phyloP scores from a whole-genome alignment of 2,329 filamentous ascomycete genomes.

The Spiromastix sp. region DNA sequence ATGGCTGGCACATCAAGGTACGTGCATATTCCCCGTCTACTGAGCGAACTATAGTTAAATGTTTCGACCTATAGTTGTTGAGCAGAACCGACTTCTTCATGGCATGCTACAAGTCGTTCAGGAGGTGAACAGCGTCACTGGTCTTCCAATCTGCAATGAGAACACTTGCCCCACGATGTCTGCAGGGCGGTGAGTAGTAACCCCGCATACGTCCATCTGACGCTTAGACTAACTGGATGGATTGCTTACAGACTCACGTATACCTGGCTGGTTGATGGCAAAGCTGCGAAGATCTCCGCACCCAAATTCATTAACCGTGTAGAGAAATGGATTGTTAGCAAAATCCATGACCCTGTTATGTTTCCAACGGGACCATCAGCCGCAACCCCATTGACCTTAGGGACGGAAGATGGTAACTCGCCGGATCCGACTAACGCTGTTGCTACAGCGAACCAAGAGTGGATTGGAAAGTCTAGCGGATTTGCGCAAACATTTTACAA shows the following conservation, averaged over 20 bases:
- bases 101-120: slow-evolving; percentile 84
- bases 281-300: slow-evolving; percentile 84
- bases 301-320: slow-evolving; percentile 91
- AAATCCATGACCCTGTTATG: slow-evolving; percentile 79
- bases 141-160: slow-evolving; percentile 70
- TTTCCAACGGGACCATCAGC: slow-evolving; percentile 78
- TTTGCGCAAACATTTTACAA: slow-evolving; percentile 85
- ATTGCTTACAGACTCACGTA: slow-evolving; percentile 63
- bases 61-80: slow-evolving; percentile 60
- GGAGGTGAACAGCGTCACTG: slow-evolving; percentile 67
- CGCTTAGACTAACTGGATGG: not conserved
- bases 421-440: slow-evolving; percentile 43
- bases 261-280: slow-evolving; percentile 85
- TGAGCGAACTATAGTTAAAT: too few relatives aligned
- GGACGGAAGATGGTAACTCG: slow-evolving; percentile 42
- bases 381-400: slow-evolving; percentile 45
- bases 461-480: slow-evolving; percentile 84
- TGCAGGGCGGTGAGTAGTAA: slow-evolving; percentile 69
- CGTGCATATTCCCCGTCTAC: slow-evolving; percentile 19
- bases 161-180: slow-evolving; percentile 85
- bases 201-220: too few relatives aligned
- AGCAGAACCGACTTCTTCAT: slow-evolving; percentile 82
- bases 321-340: slow-evolving; percentile 94
- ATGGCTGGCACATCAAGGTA: slow-evolving; percentile 93
- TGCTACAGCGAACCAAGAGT: slow-evolving; percentile 50